phyloP scores from a whole-genome alignment of 2,329 filamentous ascomycete species.

The Arthrinium phaeospermum region DNA sequence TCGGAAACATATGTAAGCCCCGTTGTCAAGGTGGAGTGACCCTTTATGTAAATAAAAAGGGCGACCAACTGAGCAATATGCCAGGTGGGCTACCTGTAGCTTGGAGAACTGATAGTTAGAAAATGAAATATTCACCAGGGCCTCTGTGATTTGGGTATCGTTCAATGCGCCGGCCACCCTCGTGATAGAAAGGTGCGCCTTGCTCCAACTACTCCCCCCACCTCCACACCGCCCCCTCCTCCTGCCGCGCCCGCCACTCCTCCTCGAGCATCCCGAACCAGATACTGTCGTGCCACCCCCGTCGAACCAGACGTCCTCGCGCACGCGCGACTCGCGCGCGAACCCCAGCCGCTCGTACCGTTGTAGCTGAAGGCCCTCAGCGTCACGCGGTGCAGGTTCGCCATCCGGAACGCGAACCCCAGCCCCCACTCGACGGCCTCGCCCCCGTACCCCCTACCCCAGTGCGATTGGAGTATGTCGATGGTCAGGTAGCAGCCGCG shows the following conservation, averaged over 20 bases:
- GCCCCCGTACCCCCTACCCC: constrained; percentile 42
- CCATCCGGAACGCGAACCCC: constrained; percentile 41
- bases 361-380: constrained; percentile 42
- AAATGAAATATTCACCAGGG: no score
- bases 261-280: constrained; percentile 41
- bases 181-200: no score
- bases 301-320: constrained; percentile 42
- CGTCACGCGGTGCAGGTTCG: constrained; percentile 43
- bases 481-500: constrained; percentile 45
- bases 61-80: background rate
- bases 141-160: no score
- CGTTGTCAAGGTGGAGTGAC: background rate
- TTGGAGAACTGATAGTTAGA: background rate
- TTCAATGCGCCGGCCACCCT: no score
- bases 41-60: background rate
- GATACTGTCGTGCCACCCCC: constrained; percentile 43
- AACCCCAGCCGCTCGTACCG: constrained; percentile 43
- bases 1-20: background rate
- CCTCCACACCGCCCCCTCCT: constrained; percentile 23
- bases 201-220: constrained; percentile 18
- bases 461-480: constrained; percentile 35
- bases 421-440: constrained; percentile 46
- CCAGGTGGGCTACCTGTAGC: background rate
- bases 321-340: constrained; percentile 38
- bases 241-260: constrained; percentile 37